Conservation (phyloP, 768 basidiomycete genomes). For the Pleurotus tuber-regium region DNA sequence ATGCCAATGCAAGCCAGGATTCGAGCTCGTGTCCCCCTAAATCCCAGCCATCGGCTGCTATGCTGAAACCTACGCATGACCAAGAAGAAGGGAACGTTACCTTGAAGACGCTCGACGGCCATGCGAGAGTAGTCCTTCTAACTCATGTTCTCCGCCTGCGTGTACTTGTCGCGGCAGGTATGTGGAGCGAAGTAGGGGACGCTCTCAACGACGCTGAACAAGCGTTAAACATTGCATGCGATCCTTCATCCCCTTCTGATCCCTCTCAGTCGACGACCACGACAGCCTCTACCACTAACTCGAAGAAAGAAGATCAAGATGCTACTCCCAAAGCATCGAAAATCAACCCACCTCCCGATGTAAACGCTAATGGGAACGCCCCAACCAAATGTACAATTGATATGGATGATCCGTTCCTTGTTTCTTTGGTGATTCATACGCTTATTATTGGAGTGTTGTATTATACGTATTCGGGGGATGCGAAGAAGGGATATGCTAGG, state of each 20-base stretch:
- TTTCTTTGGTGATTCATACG: slow-evolving; percentile 45
- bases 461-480: slow-evolving; percentile 57
- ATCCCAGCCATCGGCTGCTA: no score
- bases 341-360: neutral
- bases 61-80: slow-evolving; percentile 10
- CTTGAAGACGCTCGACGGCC: slow-evolving; percentile 28
- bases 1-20: no score
- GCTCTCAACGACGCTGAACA: slow-evolving; percentile 50
- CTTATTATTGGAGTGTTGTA: slow-evolving; percentile 63
- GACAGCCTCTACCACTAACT: neutral
- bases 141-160: slow-evolving; percentile 56
- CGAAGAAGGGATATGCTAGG: slow-evolving; percentile 44
- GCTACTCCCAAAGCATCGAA: slow-evolving; percentile 6
- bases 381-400: neutral
- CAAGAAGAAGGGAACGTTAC: neutral
- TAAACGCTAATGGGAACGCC: neutral
- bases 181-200: slow-evolving; percentile 51
- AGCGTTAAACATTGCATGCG: slow-evolving; percentile 39
- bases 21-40: no score
- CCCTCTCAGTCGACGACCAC: neutral
- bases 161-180: slow-evolving; percentile 48
- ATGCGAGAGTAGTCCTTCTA: slow-evolving; percentile 45
- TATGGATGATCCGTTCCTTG: slow-evolving; percentile 12
- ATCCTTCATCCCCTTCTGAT: slow-evolving; percentile 8
- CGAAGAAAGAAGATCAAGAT: slow-evolving; percentile 2